Conservation (phyloP, 768 basidiomycete species). For the Gloeostereum incarnatum region DNA sequence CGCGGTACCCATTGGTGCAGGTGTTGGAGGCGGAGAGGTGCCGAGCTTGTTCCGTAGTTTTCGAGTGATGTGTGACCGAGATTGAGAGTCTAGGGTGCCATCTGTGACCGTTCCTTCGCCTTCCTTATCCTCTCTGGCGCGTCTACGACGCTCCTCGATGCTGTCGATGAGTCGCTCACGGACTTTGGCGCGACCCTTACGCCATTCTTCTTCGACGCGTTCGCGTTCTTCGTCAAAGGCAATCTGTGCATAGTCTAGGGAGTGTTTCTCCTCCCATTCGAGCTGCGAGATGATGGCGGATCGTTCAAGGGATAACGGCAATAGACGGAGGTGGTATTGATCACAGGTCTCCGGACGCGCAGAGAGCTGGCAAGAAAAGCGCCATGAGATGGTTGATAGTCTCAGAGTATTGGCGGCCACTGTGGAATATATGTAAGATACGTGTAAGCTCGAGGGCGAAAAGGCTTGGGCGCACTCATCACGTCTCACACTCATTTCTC, state of each 20-base stretch:
- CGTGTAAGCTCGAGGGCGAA: too few relatives aligned
- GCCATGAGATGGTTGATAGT: slow-evolving; percentile 47
- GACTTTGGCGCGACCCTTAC: slow-evolving; percentile 62
- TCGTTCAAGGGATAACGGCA: slow-evolving; percentile 68
- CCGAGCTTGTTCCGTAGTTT: slow-evolving; percentile 78
- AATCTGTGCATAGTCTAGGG: slow-evolving; percentile 55
- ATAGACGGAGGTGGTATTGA: slow-evolving; percentile 62
- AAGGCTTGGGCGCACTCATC: slow-evolving; percentile 66
- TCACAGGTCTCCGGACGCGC: slow-evolving; percentile 58
- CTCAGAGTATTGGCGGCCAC: slow-evolving; percentile 58
- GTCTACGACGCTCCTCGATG: slow-evolving; percentile 70
- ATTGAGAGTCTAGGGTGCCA: slow-evolving; percentile 64
- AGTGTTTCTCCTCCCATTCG: slow-evolving; percentile 57
- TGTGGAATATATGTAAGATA: too few relatives aligned
- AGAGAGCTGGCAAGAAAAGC: slow-evolving; percentile 53
- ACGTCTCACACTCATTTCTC: slow-evolving; percentile 64
- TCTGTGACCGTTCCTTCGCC: slow-evolving; percentile 88
- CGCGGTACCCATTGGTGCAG: slow-evolving; percentile 33
- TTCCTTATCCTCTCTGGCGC: slow-evolving; percentile 83
- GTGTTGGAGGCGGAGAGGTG: slow-evolving; percentile 72
- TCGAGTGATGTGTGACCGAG: slow-evolving; percentile 72
- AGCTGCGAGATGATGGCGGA: slow-evolving; percentile 63
- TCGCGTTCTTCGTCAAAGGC: slow-evolving; percentile 75
- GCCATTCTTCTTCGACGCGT: slow-evolving; percentile 78
- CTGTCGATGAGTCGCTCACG: slow-evolving; percentile 74